These are phyloP conservation scores for Candida sp. DNA, from an alignment of 1,139 yeast species.

Conservation along the genomic window DNA sequence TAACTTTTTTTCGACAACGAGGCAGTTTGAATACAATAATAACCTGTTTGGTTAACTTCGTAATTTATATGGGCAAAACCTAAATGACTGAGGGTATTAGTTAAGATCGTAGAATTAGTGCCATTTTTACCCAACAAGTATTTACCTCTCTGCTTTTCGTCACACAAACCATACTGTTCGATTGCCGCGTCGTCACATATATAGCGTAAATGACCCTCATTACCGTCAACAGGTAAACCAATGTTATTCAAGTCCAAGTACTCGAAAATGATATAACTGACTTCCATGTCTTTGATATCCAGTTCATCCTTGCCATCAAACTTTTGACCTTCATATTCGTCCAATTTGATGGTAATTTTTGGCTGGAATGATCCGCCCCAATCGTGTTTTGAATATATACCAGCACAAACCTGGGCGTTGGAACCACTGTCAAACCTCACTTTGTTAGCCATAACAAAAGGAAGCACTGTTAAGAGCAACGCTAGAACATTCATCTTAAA, in stretches of 20 bases:
- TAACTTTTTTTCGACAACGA: slow-evolving; percentile 45
- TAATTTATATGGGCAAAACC: slow-evolving; percentile 66
- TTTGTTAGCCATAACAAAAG: slow-evolving; percentile 37
- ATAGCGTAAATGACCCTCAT: slow-evolving; percentile 37
- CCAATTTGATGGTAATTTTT: slow-evolving; percentile 51
- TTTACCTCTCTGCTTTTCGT: slow-evolving; percentile 50
- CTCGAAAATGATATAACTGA: slow-evolving; percentile 77
- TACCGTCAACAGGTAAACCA: slow-evolving; percentile 48
- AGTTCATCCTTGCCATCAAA: slow-evolving; percentile 25
- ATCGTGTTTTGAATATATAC: slow-evolving; percentile 83
- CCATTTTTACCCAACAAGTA: slow-evolving; percentile 51
- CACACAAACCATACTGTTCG: slow-evolving; percentile 50
- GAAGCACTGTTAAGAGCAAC: slow-evolving; percentile 3
- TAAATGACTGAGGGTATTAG: slow-evolving; percentile 50
- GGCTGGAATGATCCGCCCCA: slow-evolving; percentile 81
- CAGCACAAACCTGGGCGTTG: slow-evolving; percentile 73
- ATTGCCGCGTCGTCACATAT: slow-evolving; percentile 79
- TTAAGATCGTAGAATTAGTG: slow-evolving; percentile 53
- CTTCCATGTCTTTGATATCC: slow-evolving; percentile 32
- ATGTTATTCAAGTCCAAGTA: slow-evolving; percentile 70
- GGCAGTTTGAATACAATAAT: slow-evolving; percentile 83
- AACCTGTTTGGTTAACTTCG: slow-evolving; percentile 72
- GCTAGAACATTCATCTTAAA: slow-evolving; percentile 3
- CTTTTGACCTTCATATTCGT: slow-evolving; percentile 27
- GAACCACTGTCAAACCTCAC: slow-evolving; percentile 43